Base-by-base conservation (phyloP, 768 basidiomycete genomes). In the Amyloporia xantha region DNA sequence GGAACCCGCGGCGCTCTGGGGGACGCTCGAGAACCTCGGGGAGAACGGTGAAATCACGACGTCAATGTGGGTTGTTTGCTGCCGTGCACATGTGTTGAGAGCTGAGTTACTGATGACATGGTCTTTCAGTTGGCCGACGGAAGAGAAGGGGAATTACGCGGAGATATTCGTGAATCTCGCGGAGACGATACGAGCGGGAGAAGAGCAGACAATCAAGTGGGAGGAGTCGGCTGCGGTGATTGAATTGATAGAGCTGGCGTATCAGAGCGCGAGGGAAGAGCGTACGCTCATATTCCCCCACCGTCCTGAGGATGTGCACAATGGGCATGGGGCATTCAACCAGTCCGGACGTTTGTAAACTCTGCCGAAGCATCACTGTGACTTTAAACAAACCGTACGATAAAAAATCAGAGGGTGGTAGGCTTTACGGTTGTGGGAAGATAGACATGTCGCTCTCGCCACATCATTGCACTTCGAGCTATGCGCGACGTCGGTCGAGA, bases 221-320 rank as follows among this genome's bases (percentile, higher is more conserved):
- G 77, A 80, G 56, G 81, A 91, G 61, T 80, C 86, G 0, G 76
- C 77, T 5, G 65, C 72, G 5, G 84, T 86, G 7, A 80, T 93
- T 54, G 77, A 86, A 67, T 73, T 93, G 62, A 79, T 91, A 55
- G 86, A 91, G 65, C 69, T 86, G 12, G 86, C 84, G 9, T 71
- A 79, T 59, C 66, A 75, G 64, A 86, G 85, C 54, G 76, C 84
- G 12, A 73, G 65, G 54, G 80, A 86, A 59, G 82, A 82, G 15
- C 63, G 66, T 41, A 79, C 75, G 0, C 41, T 78, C 13, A 57
- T 60, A 11, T 61, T 73, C 11, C 60, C 60, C 24, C 56, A 33
- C 5, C 11, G 20, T 20, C 39, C 39, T 35, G 33, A 35, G n/a
- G n/a, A n/a, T n/a, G n/a, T n/a, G n/a, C n/a, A n/a, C n/a, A n/a